Conservation (phyloP, 176 grass and related monocot species). For the Triticum turgidum region DNA sequence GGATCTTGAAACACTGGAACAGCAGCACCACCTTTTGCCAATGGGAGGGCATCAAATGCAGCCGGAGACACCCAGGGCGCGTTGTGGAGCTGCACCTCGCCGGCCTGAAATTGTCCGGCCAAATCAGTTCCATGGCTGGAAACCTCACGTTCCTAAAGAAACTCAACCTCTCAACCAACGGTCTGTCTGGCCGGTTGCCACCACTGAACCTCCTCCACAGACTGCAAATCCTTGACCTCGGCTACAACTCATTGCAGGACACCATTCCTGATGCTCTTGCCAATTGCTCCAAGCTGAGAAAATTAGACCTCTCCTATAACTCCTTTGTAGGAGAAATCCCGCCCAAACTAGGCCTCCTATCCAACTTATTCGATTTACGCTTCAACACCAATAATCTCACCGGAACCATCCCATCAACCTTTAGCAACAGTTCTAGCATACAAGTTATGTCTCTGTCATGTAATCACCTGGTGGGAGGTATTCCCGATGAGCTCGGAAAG, state of each 20-base stretch:
- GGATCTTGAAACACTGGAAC: not conserved
- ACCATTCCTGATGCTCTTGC: not conserved
- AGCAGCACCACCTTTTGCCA: not conserved
- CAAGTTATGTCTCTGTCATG: not conserved
- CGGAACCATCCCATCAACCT: conserved; percentile 10
- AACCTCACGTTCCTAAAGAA: not conserved
- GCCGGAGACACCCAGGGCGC: not conserved
- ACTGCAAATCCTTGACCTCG: not conserved
- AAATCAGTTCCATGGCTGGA: not conserved
- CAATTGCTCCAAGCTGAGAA: not conserved
- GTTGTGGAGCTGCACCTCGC: not conserved
- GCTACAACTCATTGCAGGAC: not conserved
- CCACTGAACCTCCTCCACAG: not conserved
- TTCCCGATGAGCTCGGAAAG: not conserved
- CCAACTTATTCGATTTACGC: not conserved
- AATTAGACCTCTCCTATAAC: not conserved
- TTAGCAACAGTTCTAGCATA: not conserved
- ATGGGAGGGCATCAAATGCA: conserved; percentile 13
- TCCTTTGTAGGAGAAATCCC: conserved; percentile 25
- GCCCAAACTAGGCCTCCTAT: conserved; percentile 5
- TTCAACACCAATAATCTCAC: not conserved
- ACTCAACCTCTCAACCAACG: conserved; percentile 6
- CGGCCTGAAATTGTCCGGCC: not conserved
- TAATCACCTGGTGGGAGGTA: not conserved
- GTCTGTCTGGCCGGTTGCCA: not conserved